Base-by-base conservation (phyloP, 1,139 yeast genomes). In the Saccharomyces hybrid region DNA sequence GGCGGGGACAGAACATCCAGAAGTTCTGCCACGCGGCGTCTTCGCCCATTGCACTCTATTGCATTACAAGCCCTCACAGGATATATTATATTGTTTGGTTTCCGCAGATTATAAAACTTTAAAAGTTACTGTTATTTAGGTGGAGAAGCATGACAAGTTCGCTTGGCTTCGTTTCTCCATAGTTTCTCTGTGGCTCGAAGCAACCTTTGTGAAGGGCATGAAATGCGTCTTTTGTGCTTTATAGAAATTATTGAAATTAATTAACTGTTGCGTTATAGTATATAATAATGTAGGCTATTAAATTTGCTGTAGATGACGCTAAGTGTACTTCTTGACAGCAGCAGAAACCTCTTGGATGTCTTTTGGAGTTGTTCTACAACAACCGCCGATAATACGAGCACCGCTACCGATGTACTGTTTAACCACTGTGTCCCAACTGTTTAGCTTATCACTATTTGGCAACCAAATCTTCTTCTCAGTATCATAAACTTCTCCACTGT, bases 401-500 rank as follows among this genome's bases (percentile, higher is more conserved):
- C 64, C 64, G 28, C 55, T 55, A 4, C 54, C 51, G 12, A 57
- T 54, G 49, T 61, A 63, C 11, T 54, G 52, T 28, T 57, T 56
- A 2, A 67, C 69, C 8, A 61, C 55, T 2, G 58, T 52, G 14
- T 64, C 62, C 70, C 70, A 67, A 24, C 58, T 58, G 21, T 38
- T 26, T 4, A 42, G 47, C 12, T 54, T 52, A 12, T 52, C 44
- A 8, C 34, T 48, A 29, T 56, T 51, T n/a, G 54, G 55, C 12
- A 55, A 44, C 66, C 67, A 67, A 24, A 56, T 56, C 55, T 63
- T 63, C 29, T 55, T 60, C 7, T 54, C 64, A 24, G 65, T 59
- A 51, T 66, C 67, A 52, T 65, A 67, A 8, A 65, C 57, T 55
- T 67, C 70, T 14, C 70, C 70, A 52, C 70, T 66, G 55, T 67